phyloP scores from a whole-genome alignment of 2,329 filamentous ascomycete species.

The Calonectria fujianensis region DNA sequence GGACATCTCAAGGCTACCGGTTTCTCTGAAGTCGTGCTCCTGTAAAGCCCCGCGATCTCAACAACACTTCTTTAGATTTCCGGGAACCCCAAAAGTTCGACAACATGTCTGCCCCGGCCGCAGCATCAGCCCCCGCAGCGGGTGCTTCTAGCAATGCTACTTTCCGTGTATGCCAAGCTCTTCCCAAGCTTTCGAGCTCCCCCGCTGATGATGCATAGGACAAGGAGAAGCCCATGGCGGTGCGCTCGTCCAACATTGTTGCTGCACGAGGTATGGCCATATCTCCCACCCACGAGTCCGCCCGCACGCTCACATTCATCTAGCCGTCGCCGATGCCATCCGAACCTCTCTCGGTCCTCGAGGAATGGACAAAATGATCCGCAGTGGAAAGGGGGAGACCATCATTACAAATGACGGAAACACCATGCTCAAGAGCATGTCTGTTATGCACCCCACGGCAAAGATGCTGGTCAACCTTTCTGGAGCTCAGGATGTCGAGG shows the following conservation, averaged over 20 bases:
- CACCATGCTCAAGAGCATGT: conserved; percentile 99
- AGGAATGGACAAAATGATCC: conserved; percentile 99
- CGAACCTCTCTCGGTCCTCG: conserved; percentile 96
- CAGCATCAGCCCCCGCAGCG: conserved; percentile 55
- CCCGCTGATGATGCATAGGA: conserved; percentile 70
- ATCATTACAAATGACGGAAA: conserved; percentile 99
- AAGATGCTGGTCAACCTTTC: conserved; percentile 99
- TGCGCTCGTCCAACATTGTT: conserved; percentile 96
- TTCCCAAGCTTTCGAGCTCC: conserved; percentile 59
- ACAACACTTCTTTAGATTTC: conserved; percentile 52
- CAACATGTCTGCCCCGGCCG: conserved; percentile 66
- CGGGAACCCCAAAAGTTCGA: conserved; percentile 56
- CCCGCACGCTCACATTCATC: conserved; percentile 45
- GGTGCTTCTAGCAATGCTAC: conserved; percentile 70
- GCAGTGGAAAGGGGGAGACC: conserved; percentile 95
- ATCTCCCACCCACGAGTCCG: conserved; percentile 21
- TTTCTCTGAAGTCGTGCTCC: conserved; percentile 56
- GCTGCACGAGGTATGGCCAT: conserved; percentile 87
- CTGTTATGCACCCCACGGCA: conserved; percentile 98
- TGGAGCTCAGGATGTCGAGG: conserved; percentile 97
- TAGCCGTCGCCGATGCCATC: conserved; percentile 97
- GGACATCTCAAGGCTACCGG: conserved; percentile 62
- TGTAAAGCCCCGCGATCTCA: conserved; percentile 58
- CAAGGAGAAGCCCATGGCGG: conserved; percentile 99
- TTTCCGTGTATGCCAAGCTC: conserved; percentile 71